A percentile compares a stretch with the other conserved stretches of the same genome.
These are phyloP conservation scores for Dothiorella sarmentorum DNA, from an alignment of 2,329 filamentous ascomycete genomes.

Conservation along the genomic window DNA sequence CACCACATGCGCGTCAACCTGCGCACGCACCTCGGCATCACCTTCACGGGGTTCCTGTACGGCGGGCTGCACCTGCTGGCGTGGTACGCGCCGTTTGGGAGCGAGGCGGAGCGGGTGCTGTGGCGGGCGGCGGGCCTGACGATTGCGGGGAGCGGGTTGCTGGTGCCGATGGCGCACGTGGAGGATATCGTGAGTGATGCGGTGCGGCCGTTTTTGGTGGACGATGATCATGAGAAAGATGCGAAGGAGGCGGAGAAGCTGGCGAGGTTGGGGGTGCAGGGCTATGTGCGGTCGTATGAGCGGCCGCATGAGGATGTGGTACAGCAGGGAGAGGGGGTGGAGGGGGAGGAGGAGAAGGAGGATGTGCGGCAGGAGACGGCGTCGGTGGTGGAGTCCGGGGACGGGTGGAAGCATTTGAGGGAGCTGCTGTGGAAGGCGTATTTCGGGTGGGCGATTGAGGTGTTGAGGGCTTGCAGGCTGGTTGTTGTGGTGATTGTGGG, in stretches of 20 bases:
- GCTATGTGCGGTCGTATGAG: not conserved
- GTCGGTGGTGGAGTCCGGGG: not conserved
- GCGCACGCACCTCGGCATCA: slow-evolving; percentile 7
- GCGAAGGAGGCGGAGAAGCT: not conserved
- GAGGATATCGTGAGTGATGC: not conserved
- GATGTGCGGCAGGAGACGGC: not conserved
- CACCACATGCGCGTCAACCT: not conserved
- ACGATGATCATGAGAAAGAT: not conserved
- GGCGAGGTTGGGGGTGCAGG: not conserved
- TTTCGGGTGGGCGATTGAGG: not conserved
- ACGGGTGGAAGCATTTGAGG: not conserved
- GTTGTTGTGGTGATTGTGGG: slow-evolving; percentile 24
- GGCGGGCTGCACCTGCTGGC: slow-evolving; percentile 25
- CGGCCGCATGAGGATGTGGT: not conserved
- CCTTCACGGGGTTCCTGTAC: slow-evolving; percentile 19
- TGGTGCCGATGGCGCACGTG: not conserved
- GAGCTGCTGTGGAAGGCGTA: not conserved
- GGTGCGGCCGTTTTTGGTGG: slow-evolving; percentile 24
- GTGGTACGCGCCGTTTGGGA: slow-evolving; percentile 26
- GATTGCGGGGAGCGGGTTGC: slow-evolving; percentile 18
- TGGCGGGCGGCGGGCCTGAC: slow-evolving; percentile 18
- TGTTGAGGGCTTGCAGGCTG: slow-evolving; percentile 24
- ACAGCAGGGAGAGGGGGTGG: not conserved
- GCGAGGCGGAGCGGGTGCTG: slow-evolving; percentile 8
- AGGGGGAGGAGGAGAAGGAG: not conserved